A percentile compares a stretch with the other conserved stretches of the same genome.
These are phyloP conservation scores for Lodderomyces metapsilosis DNA, from an alignment of 1,139 yeast genomes.

Conservation along the genomic window DNA sequence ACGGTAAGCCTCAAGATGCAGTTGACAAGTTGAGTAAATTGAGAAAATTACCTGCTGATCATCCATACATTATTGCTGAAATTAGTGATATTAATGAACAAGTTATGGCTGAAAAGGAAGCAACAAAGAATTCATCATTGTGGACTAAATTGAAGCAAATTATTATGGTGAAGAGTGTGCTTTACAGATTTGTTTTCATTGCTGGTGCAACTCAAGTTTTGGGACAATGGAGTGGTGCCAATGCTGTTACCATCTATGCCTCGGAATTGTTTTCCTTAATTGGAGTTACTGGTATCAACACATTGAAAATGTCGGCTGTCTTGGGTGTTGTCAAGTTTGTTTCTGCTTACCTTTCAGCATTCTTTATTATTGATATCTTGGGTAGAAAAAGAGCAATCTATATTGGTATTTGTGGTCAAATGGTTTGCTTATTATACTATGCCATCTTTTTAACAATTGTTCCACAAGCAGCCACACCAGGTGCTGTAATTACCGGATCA, in stretches of 20 bases:
- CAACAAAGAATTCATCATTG: slow-evolving; percentile 25
- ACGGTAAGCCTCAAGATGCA: slow-evolving; percentile 34
- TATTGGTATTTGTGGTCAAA: slow-evolving; percentile 36
- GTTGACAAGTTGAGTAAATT: slow-evolving; percentile 39
- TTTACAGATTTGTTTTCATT: slow-evolving; percentile 45
- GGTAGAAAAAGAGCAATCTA: slow-evolving; percentile 45
- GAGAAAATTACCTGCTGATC: slow-evolving; percentile 49
- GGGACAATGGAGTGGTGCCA: slow-evolving; percentile 66
- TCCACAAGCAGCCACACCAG: slow-evolving; percentile 40
- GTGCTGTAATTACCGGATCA: slow-evolving; percentile 25
- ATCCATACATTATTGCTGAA: slow-evolving; percentile 52
- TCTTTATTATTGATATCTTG: slow-evolving; percentile 45
- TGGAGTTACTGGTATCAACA: slow-evolving; percentile 39
- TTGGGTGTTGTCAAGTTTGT: slow-evolving; percentile 47
- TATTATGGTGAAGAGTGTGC: slow-evolving; percentile 32
- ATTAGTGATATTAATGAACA: slow-evolving; percentile 50
- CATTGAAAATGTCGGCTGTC: slow-evolving; percentile 45
- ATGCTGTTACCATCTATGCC: slow-evolving; percentile 59
- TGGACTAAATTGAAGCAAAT: slow-evolving; percentile 29
- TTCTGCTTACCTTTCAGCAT: slow-evolving; percentile 44
- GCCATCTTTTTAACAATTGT: slow-evolving; percentile 48
- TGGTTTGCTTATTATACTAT: slow-evolving; percentile 32
- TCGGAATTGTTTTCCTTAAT: slow-evolving; percentile 52
- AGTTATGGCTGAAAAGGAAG: slow-evolving; percentile 37
- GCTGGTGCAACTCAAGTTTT: slow-evolving; percentile 49